A percentile compares a stretch with the other conserved stretches of the same genome.
Conservation (phyloP, 2,329 filamentous ascomycete species). For the Rutstroemia sp. region DNA sequence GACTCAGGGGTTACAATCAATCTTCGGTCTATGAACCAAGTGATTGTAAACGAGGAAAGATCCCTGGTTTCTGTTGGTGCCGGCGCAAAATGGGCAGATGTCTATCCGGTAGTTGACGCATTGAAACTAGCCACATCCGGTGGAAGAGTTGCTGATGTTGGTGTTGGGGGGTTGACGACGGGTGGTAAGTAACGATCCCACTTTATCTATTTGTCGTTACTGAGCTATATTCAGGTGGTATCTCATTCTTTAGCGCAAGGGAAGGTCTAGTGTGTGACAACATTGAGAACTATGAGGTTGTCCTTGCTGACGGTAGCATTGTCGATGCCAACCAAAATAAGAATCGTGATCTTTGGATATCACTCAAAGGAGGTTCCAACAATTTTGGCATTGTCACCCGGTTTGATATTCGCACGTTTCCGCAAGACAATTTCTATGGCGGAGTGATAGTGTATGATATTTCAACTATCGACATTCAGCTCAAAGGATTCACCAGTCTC, state of each 20-base stretch:
- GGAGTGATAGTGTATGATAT: neutral
- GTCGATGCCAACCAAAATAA: neutral
- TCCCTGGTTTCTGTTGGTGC: conserved; percentile 29
- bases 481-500: neutral
- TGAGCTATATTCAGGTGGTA: conserved; percentile 10
- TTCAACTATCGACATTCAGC: neutral
- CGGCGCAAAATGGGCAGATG: conserved; percentile 33
- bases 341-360: neutral
- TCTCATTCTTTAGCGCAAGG: conserved; percentile 16
- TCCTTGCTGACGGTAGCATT: neutral
- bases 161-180: conserved; percentile 17
- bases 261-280: conserved; percentile 16
- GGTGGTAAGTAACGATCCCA: conserved; percentile 10
- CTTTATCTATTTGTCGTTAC: neutral
- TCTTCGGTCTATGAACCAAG: conserved; percentile 28
- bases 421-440: neutral
- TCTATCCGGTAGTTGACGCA: conserved; percentile 30
- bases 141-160: conserved; percentile 26
- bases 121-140: conserved; percentile 29
- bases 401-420: neutral
- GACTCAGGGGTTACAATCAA: conserved; percentile 43
- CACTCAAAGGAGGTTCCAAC: neutral
- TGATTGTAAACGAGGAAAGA: conserved; percentile 24
- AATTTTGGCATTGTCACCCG: conserved; percentile 32
- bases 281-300: conserved; percentile 11